These are phyloP conservation scores for Pythium rhizo-oryzae DNA, from an alignment of 352 stramenopile species.

Conservation along the genomic window DNA sequence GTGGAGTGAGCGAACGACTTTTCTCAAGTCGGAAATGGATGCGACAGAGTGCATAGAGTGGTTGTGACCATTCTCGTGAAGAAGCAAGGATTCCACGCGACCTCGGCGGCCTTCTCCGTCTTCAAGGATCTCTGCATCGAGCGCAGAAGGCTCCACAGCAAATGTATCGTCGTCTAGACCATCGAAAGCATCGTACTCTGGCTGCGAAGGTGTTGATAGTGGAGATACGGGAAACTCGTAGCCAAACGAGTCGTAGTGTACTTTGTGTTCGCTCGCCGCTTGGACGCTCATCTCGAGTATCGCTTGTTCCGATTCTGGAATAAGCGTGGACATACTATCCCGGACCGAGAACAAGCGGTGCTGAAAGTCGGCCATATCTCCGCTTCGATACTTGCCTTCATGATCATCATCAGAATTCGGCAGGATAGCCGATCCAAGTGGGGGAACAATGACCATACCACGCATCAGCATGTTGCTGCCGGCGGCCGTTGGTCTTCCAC, in stretches of 20 bases:
- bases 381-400: background rate
- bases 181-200: constrained; percentile 30
- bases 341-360: constrained; percentile 12
- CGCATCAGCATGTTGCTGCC: constrained; percentile 32
- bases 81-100: constrained; percentile 12
- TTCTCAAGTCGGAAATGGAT: constrained; percentile 27
- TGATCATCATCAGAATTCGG: constrained; percentile 17
- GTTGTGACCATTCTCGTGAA: constrained; percentile 28
- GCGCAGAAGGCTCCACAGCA: constrained; percentile 6
- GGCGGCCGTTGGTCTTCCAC: background rate
- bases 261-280: constrained; percentile 5
- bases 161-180: constrained; percentile 4
- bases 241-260: constrained; percentile 21
- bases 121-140: constrained; percentile 13
- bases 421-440: constrained; percentile 37
- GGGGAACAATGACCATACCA: constrained; percentile 39
- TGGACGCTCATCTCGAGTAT: constrained; percentile 7
- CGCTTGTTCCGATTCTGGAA: background rate
- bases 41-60: constrained; percentile 19
- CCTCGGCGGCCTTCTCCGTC: constrained; percentile 12
- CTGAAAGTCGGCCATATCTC: background rate
- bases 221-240: constrained; percentile 26
- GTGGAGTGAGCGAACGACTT: constrained; percentile 45
- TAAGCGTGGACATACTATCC: background rate
- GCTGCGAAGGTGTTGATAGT: background rate